These are phyloP conservation scores for Colletotrichum lini DNA, from an alignment of 2,329 filamentous ascomycete species.

Conservation along the genomic window DNA sequence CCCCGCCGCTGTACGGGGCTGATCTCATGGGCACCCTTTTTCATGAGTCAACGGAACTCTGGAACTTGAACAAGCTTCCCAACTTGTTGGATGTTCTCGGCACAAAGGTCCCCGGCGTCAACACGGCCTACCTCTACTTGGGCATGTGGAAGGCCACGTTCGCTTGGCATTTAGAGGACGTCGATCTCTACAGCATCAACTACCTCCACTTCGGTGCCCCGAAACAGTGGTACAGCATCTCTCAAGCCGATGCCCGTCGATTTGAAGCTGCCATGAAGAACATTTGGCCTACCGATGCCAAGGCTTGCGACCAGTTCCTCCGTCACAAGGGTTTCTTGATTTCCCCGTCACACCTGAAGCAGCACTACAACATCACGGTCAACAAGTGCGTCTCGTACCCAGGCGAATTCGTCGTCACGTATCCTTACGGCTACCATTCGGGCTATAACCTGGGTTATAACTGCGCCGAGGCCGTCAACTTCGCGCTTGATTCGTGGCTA, in stretches of 20 bases:
- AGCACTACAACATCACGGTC: constrained; percentile 94
- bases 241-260: constrained; percentile 90
- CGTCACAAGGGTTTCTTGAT: constrained; percentile 98
- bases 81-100: constrained; percentile 95
- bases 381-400: constrained; percentile 97
- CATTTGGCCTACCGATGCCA: constrained; percentile 95
- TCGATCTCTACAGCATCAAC: constrained; percentile 99
- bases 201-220: constrained; percentile 99
- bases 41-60: constrained; percentile 84
- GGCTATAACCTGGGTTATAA: constrained; percentile 99
- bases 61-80: constrained; percentile 96
- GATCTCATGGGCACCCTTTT: constrained; percentile 98
- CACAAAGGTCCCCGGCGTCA: constrained; percentile 96
- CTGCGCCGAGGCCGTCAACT: constrained; percentile 98
- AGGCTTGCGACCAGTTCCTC: constrained; percentile 95
- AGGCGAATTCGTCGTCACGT: constrained; percentile 98
- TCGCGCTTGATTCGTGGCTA: constrained; percentile 94
- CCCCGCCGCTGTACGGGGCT: constrained; percentile 93
- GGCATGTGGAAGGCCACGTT: constrained; percentile 99
- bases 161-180: constrained; percentile 98
- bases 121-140: constrained; percentile 96
- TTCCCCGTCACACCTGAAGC: constrained; percentile 88
- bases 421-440: constrained; percentile 98
- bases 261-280: constrained; percentile 97
- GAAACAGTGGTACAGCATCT: constrained; percentile 99